These are phyloP conservation scores for Chaetomium strumarium DNA, from an alignment of 2,329 filamentous ascomycete species.

Conservation along the genomic window DNA sequence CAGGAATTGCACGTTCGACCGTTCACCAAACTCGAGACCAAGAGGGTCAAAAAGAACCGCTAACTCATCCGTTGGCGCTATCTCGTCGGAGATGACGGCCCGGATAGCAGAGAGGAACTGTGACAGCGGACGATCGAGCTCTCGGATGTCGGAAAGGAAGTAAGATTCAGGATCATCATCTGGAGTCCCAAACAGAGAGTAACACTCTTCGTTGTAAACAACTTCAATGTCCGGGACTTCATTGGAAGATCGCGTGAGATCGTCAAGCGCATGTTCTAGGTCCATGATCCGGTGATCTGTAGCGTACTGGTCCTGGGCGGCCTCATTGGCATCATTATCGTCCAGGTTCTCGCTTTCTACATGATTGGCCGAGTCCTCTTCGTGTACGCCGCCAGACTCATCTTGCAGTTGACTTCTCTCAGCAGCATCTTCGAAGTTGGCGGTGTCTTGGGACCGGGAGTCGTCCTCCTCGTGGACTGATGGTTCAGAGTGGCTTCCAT, in stretches of 20 bases:
- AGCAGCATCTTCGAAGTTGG: neutral
- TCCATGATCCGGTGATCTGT: slow-evolving; percentile 13
- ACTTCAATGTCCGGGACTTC: slow-evolving; percentile 27
- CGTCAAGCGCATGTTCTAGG: slow-evolving; percentile 22
- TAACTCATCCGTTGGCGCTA: slow-evolving; percentile 42
- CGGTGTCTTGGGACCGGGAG: neutral
- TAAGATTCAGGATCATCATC: slow-evolving; percentile 36
- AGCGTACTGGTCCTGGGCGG: neutral
- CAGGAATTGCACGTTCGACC: slow-evolving; percentile 22
- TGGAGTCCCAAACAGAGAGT: slow-evolving; percentile 30
- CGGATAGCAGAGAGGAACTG: slow-evolving; percentile 41
- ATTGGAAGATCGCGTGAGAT: slow-evolving; percentile 5
- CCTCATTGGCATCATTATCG: slow-evolving; percentile 1
- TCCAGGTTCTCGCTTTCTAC: neutral
- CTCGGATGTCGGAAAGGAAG: slow-evolving; percentile 40
- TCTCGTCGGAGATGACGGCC: slow-evolving; percentile 40
- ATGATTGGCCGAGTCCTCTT: neutral
- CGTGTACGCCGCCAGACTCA: neutral
- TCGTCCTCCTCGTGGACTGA: neutral
- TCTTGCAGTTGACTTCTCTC: neutral
- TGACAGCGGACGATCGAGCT: slow-evolving; percentile 40
- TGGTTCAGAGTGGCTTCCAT: neutral
- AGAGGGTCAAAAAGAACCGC: slow-evolving; percentile 48
- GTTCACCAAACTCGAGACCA: slow-evolving; percentile 46
- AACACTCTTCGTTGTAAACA: slow-evolving; percentile 29